Evolutionary conservation across 768 basidiomycete species (phyloP).

Genomic region (Polyporus arcularius): DNA sequence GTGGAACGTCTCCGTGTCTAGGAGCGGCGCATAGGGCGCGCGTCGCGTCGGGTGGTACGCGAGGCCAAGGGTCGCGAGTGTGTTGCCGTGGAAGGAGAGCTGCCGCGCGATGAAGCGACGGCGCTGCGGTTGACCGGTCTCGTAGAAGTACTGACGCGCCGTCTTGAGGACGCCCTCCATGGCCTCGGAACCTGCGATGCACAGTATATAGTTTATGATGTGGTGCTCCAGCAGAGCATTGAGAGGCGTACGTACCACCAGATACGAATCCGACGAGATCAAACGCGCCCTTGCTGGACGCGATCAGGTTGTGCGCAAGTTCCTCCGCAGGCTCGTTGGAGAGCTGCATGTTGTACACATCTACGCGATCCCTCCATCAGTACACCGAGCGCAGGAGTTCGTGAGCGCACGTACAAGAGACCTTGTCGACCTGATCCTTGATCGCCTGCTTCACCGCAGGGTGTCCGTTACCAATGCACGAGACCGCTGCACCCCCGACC

Average conservation of each 20-base stretch:
- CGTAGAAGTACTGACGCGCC: conserved; percentile 72
- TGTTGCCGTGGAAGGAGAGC: conserved; percentile 87
- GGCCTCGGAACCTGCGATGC: conserved; percentile 72
- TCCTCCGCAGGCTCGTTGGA: conserved; percentile 82
- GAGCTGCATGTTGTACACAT: conserved; percentile 86
- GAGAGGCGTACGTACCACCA: conserved; percentile 53
- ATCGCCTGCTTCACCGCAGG: conserved; percentile 72
- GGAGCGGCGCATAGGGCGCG: conserved; percentile 63
- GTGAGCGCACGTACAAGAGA: conserved; percentile 60
- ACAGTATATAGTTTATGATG: no score
- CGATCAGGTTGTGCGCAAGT: conserved; percentile 66
- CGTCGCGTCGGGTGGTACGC: conserved; percentile 69
- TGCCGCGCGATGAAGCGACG: conserved; percentile 78
- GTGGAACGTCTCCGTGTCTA: conserved; percentile 70
- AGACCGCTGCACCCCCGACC: conserved; percentile 84
- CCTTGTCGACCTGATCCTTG: conserved; percentile 76
- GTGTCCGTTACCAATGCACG: conserved; percentile 75
- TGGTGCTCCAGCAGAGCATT: neutral
- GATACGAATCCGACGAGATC: conserved; percentile 69
- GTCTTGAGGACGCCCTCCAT: conserved; percentile 89
- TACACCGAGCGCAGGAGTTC: neutral
- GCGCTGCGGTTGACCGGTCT: conserved; percentile 68
- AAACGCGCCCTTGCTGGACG: conserved; percentile 74
- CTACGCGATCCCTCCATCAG: conserved; percentile 38
- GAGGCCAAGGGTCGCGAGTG: conserved; percentile 67